Base-by-base conservation (phyloP, 2,329 filamentous ascomycete genomes). In the Albophoma yamanashiensis region DNA sequence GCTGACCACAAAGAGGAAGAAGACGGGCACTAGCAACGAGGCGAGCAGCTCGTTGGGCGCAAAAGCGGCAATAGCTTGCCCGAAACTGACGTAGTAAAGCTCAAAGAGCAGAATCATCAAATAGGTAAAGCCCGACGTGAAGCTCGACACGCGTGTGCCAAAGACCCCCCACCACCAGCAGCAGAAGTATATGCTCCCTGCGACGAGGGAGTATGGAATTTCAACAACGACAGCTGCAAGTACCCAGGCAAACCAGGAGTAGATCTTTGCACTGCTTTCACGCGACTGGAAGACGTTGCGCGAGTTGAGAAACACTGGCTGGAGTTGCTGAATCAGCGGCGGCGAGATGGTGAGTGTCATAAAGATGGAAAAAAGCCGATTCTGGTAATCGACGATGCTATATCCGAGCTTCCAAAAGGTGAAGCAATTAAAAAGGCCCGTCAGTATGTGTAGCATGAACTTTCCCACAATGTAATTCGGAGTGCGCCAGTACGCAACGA, bases 221-320 rank as follows among this genome's bases (percentile, higher is more conserved):
- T 92, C 89, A 20, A 82, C 85, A 0, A 90, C 65, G 6, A 91
- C 80, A 1, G 82, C 80, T 0, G 82, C 86, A 2, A 84, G 85
- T 0, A 83, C 81, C 73, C 89, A 90, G 0, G 88, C 87, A 17
- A 82, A 73, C 89, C 89, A 92, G 1, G 83, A 86, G 73, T 93
- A 94, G 34, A 91, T 91, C 70, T 91, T 91, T 20, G 87, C 84
- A n/a, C 83, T 89, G 56, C 85, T 82, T 70, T 94, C 90, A 6
- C 90, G 82, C 1, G 81, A 84, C 69, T 88, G 76, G 74, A 89
- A 94, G 34, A 93, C 78, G 39, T 82, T 78, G 4, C 88, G 80
- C 53, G 84, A 82, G 61, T 82, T 76, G 58, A 91, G 75, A 69
- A 88, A 92, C 6, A 83, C 82, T 0, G 89, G 89, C 67, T 92